Conservation (phyloP, 2,329 filamentous ascomycete genomes). For the Chrysoporthe cubensis region DNA sequence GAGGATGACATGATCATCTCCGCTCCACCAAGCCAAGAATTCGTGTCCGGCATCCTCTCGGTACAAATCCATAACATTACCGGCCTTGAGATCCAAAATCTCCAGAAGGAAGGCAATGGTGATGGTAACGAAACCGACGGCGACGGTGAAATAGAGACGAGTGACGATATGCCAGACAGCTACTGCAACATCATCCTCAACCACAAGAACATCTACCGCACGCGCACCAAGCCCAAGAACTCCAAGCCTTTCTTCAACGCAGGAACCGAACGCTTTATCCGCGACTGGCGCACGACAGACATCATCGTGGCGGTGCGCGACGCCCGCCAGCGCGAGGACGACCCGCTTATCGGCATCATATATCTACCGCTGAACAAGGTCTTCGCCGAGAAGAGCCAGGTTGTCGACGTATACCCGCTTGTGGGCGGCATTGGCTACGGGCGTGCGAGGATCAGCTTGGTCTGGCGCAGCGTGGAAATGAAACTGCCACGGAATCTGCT, state of each 20-base stretch:
- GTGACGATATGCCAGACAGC: conserved; percentile 67
- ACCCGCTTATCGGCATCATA: conserved; percentile 71
- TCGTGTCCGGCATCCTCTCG: conserved; percentile 68
- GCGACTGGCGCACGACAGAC: conserved; percentile 69
- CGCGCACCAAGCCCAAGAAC: conserved; percentile 77
- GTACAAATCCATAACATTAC: conserved; percentile 76
- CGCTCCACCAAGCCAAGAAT: conserved; percentile 64
- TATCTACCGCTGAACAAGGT: conserved; percentile 67
- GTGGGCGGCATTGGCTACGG: conserved; percentile 75
- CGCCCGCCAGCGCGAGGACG: conserved; percentile 69
- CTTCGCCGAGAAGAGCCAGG: conserved; percentile 65
- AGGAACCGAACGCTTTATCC: conserved; percentile 72
- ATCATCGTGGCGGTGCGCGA: conserved; percentile 71
- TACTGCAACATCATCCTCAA: conserved; percentile 78
- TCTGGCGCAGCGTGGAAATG: conserved; percentile 71
- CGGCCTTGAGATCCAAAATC: conserved; percentile 63
- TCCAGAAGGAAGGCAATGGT: conserved; percentile 58
- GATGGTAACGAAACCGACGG: conserved; percentile 47
- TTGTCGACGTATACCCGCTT: conserved; percentile 68
- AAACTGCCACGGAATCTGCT: conserved; percentile 61
- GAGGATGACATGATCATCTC: conserved; percentile 70
- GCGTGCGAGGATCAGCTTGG: conserved; percentile 68
- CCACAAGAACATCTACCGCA: conserved; percentile 70
- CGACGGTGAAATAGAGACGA: conserved; percentile 62
- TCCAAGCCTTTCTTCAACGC: conserved; percentile 80